Evolutionary conservation across 1,139 yeast genomes (phyloP), one percentile per base, ranked within the genome.

Genomic region (Candida tropicalis): DNA sequence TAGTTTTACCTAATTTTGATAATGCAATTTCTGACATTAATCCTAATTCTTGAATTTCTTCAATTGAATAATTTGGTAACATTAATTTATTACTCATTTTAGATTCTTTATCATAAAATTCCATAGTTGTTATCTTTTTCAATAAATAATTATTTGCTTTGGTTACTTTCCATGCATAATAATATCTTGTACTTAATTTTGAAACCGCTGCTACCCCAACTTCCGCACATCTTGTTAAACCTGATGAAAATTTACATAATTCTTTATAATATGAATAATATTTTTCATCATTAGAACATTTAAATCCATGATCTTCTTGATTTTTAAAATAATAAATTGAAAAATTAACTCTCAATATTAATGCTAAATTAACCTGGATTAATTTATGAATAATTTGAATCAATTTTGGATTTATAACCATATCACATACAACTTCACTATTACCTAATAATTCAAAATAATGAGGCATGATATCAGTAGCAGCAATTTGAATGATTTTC

Each of bases 101-200:
- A n/a, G 51, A 49, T 38, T 58, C 56, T 22, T 51, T 51, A 13
- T 57, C 57, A 48, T 70, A 72, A 44, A 70, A 70, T 2, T 60
- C 65, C 41, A 55, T 49, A 5, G 55, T 51, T 15, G 69, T 65
- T 11, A 65, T 57, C 0, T 59, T 54, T 38, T 58, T 60, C 46
- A 68, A 56, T 34, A 65, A 52, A 38, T 50, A 63, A 0, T 68
- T 63, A 43, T 73, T 78, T 2, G 73, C 70, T 45, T 74, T 76
- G 31, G 73, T 66, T n/a, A 70, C 62, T 51, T 74, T 64, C 82
- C 82, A 77, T 0, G 81, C 79, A 53, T 68, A 70, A 51, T 71
- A 77, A 53, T 76, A 75, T 34, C 75, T 58, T 40, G 70, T 65
- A 41, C 77, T 67, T n/a, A 69, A 55, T 42, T 62, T 67, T 1